Base-by-base conservation (phyloP, 1,284 basidiomycete genomes). In the Trichosporon ovoides region DNA sequence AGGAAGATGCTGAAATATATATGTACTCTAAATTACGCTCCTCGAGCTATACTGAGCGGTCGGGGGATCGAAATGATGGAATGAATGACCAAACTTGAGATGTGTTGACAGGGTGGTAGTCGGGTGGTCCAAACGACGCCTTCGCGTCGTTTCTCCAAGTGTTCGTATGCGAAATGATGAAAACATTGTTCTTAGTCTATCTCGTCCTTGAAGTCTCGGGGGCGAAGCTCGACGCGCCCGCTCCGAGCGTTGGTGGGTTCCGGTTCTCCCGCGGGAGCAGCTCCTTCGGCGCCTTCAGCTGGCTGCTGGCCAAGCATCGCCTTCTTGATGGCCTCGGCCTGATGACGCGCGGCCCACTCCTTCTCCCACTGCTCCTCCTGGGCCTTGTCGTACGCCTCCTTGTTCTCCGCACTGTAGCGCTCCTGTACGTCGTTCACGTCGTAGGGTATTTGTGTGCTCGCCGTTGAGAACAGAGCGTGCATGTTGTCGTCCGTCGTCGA, bases 391-490 rank as follows among this genome's bases (percentile, higher is more conserved):
- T 85, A 93, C 52, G 83, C 83, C 35, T 89, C 87, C 59, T 80
- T 82, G 7, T 85, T 84, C 66, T 92, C 88, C 19, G 91, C 76
- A 14, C 43, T 48, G 90, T 90, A 95, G 38, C 91, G 80, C 71
- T 95, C 91, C 73, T 96, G 91, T 3, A 93, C 83, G 68, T 93
- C 90, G 28, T 84, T 79, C 13, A 89, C 81, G 66, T 89, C 84
- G 48, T 69, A 62, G 14, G 78, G 78, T 54, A 87, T 74, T 1
- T 80, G 75, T 0, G 84, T 85, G 10, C 81, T 81, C 3, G 87
- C 88, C 28, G 81, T 83, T 1, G 85, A 82, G 68, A 90, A 85
- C 33, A 90, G 78, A 1, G 83, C 80, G 62, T 84, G 83, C 16
- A 81, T 75, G 72, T 91, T 89, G 3, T 86, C 85, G 9, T 82